These are phyloP conservation scores for Tephrocybe sp. DNA, from an alignment of 768 basidiomycete genomes.

Conservation along the genomic window DNA sequence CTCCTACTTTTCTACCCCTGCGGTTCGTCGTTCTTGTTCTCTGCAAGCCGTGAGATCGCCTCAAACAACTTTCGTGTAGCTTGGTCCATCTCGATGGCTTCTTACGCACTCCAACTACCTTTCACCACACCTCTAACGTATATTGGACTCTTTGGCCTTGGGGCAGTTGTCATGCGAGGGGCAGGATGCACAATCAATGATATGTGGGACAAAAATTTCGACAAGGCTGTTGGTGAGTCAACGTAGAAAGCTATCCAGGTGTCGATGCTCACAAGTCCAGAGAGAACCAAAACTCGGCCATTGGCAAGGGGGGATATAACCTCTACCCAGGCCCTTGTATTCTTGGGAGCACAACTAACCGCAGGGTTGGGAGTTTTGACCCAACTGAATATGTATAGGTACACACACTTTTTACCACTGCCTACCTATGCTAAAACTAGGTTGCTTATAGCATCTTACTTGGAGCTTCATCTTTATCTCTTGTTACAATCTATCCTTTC, in stretches of 20 bases:
- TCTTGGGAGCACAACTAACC: conserved; percentile 79
- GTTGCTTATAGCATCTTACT: conserved; percentile 66
- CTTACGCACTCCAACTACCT: conserved; percentile 73
- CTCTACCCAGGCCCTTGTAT: conserved; percentile 68
- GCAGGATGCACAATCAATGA: conserved; percentile 99
- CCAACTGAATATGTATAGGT: conserved; percentile 97
- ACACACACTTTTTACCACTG: conserved; percentile 18
- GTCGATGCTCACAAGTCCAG: conserved; percentile 34
- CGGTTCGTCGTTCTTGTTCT: conserved; percentile 47
- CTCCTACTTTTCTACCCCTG: conserved; percentile 92
- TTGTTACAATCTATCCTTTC: conserved; percentile 89
- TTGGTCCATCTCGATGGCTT: conserved; percentile 98
- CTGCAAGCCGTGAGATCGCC: conserved; percentile 2
- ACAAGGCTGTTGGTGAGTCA: conserved; percentile 81
- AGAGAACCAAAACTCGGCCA: conserved; percentile 84
- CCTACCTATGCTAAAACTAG: neutral
- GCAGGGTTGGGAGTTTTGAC: conserved; percentile 82
- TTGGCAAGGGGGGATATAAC: conserved; percentile 83
- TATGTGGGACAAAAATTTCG: conserved; percentile 94
- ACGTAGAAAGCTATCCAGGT: neutral
- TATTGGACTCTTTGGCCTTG: conserved; percentile 79
- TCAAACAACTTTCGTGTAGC: conserved; percentile 46
- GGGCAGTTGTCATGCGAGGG: conserved; percentile 94
- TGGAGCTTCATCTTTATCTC: conserved; percentile 84
- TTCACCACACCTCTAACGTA: conserved; percentile 70